phyloP scores from a whole-genome alignment of 768 basidiomycete genomes.

The Kwoniella pini region DNA sequence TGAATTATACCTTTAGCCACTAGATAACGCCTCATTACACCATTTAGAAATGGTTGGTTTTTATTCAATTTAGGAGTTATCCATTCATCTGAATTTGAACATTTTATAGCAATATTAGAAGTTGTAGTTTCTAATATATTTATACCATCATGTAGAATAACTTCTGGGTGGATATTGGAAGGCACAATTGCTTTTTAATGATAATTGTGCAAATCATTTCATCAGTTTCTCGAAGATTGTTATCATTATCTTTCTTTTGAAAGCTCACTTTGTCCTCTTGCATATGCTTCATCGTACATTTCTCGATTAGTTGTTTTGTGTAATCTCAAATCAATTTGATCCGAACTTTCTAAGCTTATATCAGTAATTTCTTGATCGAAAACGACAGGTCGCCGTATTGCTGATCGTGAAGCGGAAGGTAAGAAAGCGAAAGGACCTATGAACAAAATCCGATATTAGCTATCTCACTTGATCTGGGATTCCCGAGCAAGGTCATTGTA shows the following conservation, averaged over 20 bases:
- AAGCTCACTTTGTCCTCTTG: constrained; percentile 22
- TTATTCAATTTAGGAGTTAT: constrained; percentile 27
- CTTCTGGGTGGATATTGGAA: constrained; percentile 28
- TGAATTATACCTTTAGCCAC: constrained; percentile 27
- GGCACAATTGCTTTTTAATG: not conserved
- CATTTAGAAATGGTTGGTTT: constrained; percentile 30
- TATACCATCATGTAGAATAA: constrained; percentile 32
- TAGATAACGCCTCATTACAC: constrained; percentile 41
- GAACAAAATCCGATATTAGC: not conserved
- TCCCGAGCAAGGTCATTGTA: too few species aligned
- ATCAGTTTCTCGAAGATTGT: not conserved
- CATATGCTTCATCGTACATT: constrained; percentile 34
- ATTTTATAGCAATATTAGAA: constrained; percentile 42
- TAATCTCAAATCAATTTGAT: constrained; percentile 22
- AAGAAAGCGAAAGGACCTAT: constrained; percentile 24
- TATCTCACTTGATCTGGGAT: too few species aligned
- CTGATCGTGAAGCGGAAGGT: not conserved
- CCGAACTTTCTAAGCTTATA: not conserved
- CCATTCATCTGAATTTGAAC: constrained; percentile 24
- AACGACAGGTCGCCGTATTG: constrained; percentile 16
- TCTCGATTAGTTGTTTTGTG: constrained; percentile 38
- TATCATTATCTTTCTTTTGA: too few species aligned
- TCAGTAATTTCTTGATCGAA: constrained; percentile 23
- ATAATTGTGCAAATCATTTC: not conserved
- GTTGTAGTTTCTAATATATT: constrained; percentile 42